Percentiles rank a stretch among this genome's conserved stretches.
phyloP scores from a whole-genome alignment of 116 monocot species.

The Posidonia oceanica region DNA sequence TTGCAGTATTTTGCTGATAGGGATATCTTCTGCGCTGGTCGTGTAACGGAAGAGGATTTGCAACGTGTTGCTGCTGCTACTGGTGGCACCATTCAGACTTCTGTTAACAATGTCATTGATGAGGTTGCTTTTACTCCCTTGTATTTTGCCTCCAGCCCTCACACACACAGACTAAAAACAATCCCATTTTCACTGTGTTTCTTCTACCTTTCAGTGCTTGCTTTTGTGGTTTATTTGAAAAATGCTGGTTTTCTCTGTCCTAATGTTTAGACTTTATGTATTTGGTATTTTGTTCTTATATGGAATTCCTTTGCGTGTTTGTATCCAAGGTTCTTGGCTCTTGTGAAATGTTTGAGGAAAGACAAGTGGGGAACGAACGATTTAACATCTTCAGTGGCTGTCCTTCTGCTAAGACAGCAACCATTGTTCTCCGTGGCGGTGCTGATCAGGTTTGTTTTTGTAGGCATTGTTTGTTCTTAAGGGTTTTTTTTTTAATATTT shows the following conservation, averaged over 20 bases:
- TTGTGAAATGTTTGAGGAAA: constrained; percentile 94
- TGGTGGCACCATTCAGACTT: constrained; percentile 93
- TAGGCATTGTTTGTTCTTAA: neutral
- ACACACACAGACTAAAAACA: no score
- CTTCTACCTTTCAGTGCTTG: neutral
- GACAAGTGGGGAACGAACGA: constrained; percentile 92
- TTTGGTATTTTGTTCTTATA: neutral
- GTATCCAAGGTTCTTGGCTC: constrained; percentile 72
- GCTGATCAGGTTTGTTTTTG: constrained; percentile 72
- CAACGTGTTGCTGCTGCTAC: constrained; percentile 92
- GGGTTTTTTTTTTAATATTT: neutral
- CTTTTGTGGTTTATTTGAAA: neutral
- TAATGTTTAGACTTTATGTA: neutral
- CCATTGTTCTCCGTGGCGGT: constrained; percentile 95
- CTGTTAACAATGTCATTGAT: constrained; percentile 92
- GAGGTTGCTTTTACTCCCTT: constrained; percentile 34
- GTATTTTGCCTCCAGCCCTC: neutral
- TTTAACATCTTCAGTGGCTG: constrained; percentile 99
- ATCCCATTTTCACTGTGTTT: neutral
- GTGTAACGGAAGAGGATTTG: constrained; percentile 93
- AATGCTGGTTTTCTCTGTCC: neutral
- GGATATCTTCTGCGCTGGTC: constrained; percentile 96
- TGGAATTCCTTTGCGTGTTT: constrained; percentile 1
- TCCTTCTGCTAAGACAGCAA: constrained; percentile 89
- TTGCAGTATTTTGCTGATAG: constrained; percentile 96